Conservation (phyloP, 2,329 filamentous ascomycete species). For the Sporothrix sp. region DNA sequence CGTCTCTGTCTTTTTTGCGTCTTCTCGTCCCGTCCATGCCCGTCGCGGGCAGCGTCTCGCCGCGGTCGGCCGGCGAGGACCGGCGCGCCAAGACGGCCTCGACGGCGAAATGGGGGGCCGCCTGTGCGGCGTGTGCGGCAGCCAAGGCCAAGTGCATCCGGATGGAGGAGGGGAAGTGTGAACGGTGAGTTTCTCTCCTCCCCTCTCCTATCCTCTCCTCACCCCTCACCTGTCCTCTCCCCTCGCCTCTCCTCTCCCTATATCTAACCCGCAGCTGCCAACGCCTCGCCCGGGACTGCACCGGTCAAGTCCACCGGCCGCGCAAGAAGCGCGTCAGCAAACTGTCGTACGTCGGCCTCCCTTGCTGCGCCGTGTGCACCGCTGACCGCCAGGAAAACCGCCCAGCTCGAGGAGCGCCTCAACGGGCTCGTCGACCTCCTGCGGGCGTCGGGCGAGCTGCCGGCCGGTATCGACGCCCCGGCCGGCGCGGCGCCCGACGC, state of each 20-base stretch:
- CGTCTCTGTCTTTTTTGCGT: no score
- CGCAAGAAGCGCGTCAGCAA: constrained; percentile 42
- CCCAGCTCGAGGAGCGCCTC: constrained; percentile 39
- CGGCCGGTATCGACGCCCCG: neutral
- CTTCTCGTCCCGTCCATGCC: no score
- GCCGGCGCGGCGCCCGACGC: neutral
- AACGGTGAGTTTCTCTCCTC: constrained; percentile 22
- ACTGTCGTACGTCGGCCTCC: constrained; percentile 35
- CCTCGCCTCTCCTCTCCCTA: no score
- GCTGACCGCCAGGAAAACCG: constrained; percentile 31
- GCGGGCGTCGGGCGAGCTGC: constrained; percentile 32
- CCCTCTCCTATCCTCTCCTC: neutral
- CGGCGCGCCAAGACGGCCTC: constrained; percentile 15
- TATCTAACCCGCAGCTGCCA: constrained; percentile 31
- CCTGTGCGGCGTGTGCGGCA: constrained; percentile 37
- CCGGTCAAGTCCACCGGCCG: constrained; percentile 37
- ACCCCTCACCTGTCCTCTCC: neutral
- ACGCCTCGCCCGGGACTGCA: constrained; percentile 38
- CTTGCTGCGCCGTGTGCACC: neutral
- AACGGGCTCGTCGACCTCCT: constrained; percentile 41
- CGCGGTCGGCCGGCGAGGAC: constrained; percentile 1
- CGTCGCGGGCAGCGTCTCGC: neutral
- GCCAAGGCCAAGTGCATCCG: constrained; percentile 43
- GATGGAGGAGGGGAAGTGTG: constrained; percentile 34
- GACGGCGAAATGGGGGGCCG: constrained; percentile 37